phyloP scores from a whole-genome alignment of 495 filamentous ascomycete species.

The Sordaria brevicollis region DNA sequence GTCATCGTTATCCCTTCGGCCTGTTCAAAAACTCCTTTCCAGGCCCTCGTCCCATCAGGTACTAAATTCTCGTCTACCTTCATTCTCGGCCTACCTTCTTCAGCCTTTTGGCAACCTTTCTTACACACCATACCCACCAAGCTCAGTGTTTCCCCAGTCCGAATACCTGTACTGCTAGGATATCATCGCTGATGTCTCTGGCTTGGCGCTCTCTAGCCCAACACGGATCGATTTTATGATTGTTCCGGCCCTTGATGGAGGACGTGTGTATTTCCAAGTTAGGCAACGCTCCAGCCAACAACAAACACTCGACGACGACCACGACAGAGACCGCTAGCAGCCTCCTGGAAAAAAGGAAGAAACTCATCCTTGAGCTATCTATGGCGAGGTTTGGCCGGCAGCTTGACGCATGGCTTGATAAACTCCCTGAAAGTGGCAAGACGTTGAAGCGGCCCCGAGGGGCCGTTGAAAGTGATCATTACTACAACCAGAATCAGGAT shows the following conservation, averaged over 20 bases:
- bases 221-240: slow-evolving; percentile 13
- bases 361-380: slow-evolving; percentile 19
- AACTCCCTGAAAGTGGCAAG: background rate
- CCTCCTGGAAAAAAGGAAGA: slow-evolving; percentile 17
- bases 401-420: slow-evolving; percentile 19
- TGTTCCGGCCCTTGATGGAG: slow-evolving; percentile 18
- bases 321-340: slow-evolving; percentile 3
- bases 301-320: background rate
- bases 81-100: background rate
- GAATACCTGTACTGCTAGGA: slow-evolving; percentile 1
- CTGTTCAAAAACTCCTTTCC: background rate
- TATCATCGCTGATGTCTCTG: slow-evolving; percentile 16
- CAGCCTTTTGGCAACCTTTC: background rate
- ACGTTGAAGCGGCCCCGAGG: slow-evolving; percentile 6
- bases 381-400: slow-evolving; percentile 16
- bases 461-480: slow-evolving; percentile 1
- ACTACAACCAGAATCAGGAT: background rate
- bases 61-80: background rate
- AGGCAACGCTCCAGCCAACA: slow-evolving; percentile 13
- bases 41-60: background rate
- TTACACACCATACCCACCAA: background rate
- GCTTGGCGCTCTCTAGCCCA: slow-evolving; percentile 13
- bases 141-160: background rate
- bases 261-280: slow-evolving; percentile 8
- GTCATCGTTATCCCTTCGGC: background rate